These are phyloP conservation scores for Euryodendron excelsum DNA, from an alignment of 148 eudicot genomes.

Conservation along the genomic window DNA sequence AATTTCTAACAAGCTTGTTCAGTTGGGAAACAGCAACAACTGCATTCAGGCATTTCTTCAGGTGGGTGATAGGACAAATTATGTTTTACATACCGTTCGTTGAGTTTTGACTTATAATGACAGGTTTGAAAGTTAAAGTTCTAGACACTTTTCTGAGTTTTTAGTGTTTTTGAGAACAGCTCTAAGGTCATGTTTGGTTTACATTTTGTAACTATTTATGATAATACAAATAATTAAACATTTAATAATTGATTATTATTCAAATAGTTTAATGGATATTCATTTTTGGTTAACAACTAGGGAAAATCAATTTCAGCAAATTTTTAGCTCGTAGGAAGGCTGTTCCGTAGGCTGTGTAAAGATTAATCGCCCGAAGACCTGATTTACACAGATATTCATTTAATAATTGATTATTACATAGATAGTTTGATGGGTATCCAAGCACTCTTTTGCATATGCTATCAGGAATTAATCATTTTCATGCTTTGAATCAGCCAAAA, in stretches of 20 bases:
- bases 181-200: background rate
- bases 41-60: slow-evolving; percentile 61
- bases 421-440: no score
- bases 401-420: no score
- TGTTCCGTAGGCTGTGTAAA: background rate
- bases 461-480: background rate
- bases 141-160: background rate
- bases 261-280: background rate
- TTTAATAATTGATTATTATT: background rate
- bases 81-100: background rate
- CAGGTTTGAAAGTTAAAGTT: slow-evolving; percentile 3
- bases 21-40: slow-evolving; percentile 54
- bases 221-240: background rate
- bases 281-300: background rate
- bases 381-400: no score
- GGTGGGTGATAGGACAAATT: slow-evolving; percentile 45
- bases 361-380: background rate
- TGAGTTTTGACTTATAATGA: slow-evolving; percentile 1
- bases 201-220: background rate
- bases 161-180: slow-evolving; percentile 3
- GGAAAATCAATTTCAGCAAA: background rate
- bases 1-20: slow-evolving; percentile 81
- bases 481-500: background rate
- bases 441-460: background rate
- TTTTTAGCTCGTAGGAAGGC: background rate